phyloP scores from a whole-genome alignment of 2,329 filamentous ascomycete species.

The Mycocentrospora acerina region DNA sequence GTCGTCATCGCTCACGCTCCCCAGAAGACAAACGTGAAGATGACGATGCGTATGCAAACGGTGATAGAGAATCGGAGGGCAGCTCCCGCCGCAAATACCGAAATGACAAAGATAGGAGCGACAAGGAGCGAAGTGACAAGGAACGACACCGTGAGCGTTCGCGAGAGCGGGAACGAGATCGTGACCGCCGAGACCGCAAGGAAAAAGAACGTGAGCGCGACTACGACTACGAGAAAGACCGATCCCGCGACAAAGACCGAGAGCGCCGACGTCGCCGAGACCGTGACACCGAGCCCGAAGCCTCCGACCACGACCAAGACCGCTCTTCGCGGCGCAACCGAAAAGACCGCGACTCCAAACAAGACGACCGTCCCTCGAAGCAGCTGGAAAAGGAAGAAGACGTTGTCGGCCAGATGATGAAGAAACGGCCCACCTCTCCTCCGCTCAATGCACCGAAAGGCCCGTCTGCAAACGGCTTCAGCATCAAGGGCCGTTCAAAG shows the following conservation, averaged over 20 bases:
- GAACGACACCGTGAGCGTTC: conserved; percentile 29
- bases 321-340: conserved; percentile 46
- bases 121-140: conserved; percentile 14
- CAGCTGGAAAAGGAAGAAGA: conserved; percentile 20
- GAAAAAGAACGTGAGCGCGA: conserved; percentile 56
- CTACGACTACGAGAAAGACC: conserved; percentile 44
- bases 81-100: conserved; percentile 40
- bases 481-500: conserved; percentile 41
- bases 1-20: conserved; percentile 47
- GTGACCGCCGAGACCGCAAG: conserved; percentile 43
- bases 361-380: conserved; percentile 18
- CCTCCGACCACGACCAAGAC: conserved; percentile 43
- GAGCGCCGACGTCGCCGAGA: conserved; percentile 55
- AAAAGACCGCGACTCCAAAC: conserved; percentile 47
- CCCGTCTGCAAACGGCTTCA: conserved; percentile 49
- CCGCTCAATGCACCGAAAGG: conserved; percentile 39
- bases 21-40: conserved; percentile 35
- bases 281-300: conserved; percentile 42
- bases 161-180: conserved; percentile 35
- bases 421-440: conserved; percentile 32
- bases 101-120: conserved; percentile 27
- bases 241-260: conserved; percentile 38
- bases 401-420: conserved; percentile 29
- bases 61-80: conserved; percentile 29
- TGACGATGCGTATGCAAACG: conserved; percentile 33